Conservation (phyloP, 2,329 filamentous ascomycete genomes). For the Trichoderma afroharzianum region DNA sequence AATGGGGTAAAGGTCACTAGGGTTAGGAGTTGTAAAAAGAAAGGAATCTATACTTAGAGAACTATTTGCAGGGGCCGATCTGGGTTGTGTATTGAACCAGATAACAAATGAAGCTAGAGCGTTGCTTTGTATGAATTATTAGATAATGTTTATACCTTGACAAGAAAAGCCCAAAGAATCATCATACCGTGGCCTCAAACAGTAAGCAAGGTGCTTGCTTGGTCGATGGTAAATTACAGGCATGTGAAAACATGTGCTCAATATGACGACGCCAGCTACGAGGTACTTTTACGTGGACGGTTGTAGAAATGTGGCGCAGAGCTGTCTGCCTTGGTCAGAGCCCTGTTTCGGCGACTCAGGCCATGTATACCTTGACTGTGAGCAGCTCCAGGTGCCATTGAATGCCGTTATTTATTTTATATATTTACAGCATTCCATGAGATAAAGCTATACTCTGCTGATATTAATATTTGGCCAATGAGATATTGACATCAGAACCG, state of each 20-base stretch:
- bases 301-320: background rate
- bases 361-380: background rate
- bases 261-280: background rate
- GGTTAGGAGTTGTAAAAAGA: background rate
- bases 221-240: background rate
- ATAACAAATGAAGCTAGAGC: background rate
- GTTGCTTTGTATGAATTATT: background rate
- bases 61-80: background rate
- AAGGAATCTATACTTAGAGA: background rate
- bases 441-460: background rate
- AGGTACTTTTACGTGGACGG: background rate
- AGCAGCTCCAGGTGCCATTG: background rate
- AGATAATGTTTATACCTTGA: background rate
- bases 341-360: background rate
- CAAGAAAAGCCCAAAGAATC: background rate
- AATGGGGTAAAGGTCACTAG: background rate
- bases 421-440: background rate
- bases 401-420: background rate
- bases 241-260: conserved; percentile 1
- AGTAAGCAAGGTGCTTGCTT: background rate
- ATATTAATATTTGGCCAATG: background rate
- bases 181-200: background rate
- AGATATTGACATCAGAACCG: background rate
- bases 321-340: background rate
- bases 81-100: background rate